Evolutionary conservation across 495 filamentous ascomycete genomes (phyloP).

Genomic region (Daldinia vernicosa): DNA sequence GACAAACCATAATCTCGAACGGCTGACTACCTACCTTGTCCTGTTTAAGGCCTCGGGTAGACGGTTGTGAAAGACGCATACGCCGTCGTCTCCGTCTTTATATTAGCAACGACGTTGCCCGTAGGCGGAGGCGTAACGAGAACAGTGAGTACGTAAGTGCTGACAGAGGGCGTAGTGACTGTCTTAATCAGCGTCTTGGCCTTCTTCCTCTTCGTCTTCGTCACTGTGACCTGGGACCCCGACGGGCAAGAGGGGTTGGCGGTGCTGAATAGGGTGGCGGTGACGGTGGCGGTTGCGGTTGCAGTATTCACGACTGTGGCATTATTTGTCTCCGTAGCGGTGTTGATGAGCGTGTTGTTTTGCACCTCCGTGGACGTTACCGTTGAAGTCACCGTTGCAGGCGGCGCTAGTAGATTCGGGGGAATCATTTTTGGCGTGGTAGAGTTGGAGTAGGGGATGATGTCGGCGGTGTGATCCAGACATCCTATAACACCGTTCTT

Average conservation of each 20-base stretch:
- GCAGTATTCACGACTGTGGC: not conserved
- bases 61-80: no score
- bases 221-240: not conserved
- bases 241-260: not conserved
- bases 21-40: no score
- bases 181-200: not conserved
- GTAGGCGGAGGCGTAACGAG: not conserved
- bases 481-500: not conserved
- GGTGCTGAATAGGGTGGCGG: not conserved
- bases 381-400: not conserved
- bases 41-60: no score
- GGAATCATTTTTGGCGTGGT: not conserved
- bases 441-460: not conserved
- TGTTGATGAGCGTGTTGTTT: not conserved
- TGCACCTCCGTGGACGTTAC: not conserved
- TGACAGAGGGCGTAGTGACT: not conserved
- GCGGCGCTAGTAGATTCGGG: not conserved
- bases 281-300: not conserved
- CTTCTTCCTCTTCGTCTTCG: slow-evolving; percentile 9
- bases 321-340: not conserved
- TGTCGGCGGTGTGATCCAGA: not conserved
- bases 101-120: not conserved
- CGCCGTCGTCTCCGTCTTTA: no score
- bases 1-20: no score
- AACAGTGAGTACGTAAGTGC: not conserved